Conservation (phyloP, 345 rosid species). For the Raphanus sativus region DNA sequence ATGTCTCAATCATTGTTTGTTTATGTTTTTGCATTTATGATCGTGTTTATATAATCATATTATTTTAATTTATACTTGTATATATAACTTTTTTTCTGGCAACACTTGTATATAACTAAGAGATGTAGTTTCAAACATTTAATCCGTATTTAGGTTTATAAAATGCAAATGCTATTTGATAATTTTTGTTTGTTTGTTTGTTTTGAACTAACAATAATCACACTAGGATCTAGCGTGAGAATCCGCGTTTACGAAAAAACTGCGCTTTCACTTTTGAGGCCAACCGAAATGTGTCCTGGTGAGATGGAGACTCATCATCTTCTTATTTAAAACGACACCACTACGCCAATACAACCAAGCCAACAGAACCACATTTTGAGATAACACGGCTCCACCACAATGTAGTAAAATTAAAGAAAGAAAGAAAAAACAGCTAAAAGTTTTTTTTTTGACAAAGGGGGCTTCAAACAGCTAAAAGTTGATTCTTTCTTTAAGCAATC, state of each 20-base stretch:
- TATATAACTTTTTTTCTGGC: not conserved
- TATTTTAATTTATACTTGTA: not conserved
- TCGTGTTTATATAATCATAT: not conserved
- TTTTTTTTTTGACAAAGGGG: not conserved
- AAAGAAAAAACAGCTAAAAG: not conserved
- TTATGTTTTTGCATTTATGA: not conserved
- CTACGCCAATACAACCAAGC: not conserved
- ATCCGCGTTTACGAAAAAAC: not conserved
- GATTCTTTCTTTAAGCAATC: not conserved
- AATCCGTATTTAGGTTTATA: not conserved
- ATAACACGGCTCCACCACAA: not conserved
- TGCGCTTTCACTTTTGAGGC: not conserved
- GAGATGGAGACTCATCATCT: conserved; percentile 28
- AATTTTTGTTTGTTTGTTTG: not conserved
- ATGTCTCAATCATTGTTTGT: not conserved
- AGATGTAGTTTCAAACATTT: not conserved
- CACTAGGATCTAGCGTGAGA: not conserved
- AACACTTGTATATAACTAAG: not conserved
- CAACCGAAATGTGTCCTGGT: conserved; percentile 11
- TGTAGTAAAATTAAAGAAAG: not conserved
- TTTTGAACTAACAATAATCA: not conserved
- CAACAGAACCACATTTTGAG: not conserved
- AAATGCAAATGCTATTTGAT: not conserved
- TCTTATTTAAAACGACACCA: not conserved
- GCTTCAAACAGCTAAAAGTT: no score